A percentile compares a stretch with the other conserved stretches of the same genome.
phyloP scores from a whole-genome alignment of 768 basidiomycete species.

The Termitomyces sp. region DNA sequence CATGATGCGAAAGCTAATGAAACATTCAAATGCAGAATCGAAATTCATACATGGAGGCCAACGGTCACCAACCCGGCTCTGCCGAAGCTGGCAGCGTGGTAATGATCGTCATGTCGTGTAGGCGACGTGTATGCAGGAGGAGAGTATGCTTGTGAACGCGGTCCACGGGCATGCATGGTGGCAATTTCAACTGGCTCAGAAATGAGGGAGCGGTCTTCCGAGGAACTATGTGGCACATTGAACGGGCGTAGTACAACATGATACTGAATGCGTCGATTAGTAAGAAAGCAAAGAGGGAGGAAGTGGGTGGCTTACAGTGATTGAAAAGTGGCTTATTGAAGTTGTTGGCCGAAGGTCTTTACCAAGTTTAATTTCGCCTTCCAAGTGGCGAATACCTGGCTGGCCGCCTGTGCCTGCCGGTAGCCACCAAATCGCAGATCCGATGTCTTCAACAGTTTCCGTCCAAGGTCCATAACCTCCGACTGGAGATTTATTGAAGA shows the following conservation, averaged over 20 bases:
- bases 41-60: not conserved
- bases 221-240: conserved; percentile 30
- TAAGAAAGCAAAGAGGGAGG: not conserved
- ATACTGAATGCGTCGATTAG: conserved; percentile 29
- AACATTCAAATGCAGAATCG: not conserved
- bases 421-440: conserved; percentile 45
- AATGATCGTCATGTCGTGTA: conserved; percentile 25
- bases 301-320: conserved; percentile 33
- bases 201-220: conserved; percentile 33
- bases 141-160: conserved; percentile 42
- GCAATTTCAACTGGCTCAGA: conserved; percentile 50
- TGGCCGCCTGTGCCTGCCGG: conserved; percentile 25
- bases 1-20: not conserved
- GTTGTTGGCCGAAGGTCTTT: conserved; percentile 49
- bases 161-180: conserved; percentile 46
- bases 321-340: conserved; percentile 45
- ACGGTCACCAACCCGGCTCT: not conserved
- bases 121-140: conserved; percentile 43
- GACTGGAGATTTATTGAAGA: conserved; percentile 29
- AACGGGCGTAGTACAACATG: conserved; percentile 43
- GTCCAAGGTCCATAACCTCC: conserved; percentile 37
- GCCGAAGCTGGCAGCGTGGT: conserved; percentile 17
- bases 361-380: conserved; percentile 47
- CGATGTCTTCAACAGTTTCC: conserved; percentile 39
- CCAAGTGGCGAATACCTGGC: conserved; percentile 34